A percentile compares a stretch with the other conserved stretches of the same genome.
These are phyloP conservation scores for Pyrrhoderma lamaoense DNA, from an alignment of 1,284 basidiomycete species.

Conservation along the genomic window DNA sequence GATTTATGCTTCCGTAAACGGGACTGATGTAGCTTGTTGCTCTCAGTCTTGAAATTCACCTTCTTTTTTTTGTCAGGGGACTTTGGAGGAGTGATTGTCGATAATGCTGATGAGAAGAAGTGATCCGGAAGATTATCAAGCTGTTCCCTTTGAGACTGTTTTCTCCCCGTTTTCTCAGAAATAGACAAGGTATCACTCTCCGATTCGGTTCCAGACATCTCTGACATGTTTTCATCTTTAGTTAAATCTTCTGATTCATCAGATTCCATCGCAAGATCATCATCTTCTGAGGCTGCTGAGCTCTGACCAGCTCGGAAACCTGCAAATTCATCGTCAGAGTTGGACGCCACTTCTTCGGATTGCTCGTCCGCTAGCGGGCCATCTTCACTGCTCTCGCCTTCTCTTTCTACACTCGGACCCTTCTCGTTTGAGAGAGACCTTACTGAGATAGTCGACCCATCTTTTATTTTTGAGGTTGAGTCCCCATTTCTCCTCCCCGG, in stretches of 20 bases:
- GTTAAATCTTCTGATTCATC: slow-evolving; percentile 2
- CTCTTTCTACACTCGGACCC: no score
- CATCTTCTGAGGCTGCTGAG: slow-evolving; percentile 6
- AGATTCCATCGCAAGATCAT: background rate
- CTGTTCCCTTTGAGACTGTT: background rate
- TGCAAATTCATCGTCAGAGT: background rate
- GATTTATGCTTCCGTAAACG: background rate
- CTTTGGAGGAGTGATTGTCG: background rate
- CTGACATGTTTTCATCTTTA: slow-evolving; percentile 1
- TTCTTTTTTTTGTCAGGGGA: background rate
- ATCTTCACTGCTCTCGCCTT: no score
- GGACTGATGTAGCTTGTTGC: background rate
- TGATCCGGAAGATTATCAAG: slow-evolving; percentile 16
- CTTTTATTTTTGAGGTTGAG: background rate
- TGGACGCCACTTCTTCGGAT: no score
- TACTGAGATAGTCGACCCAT: no score
- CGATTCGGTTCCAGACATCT: background rate
- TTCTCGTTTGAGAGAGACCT: no score
- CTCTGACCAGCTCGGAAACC: slow-evolving; percentile 11
- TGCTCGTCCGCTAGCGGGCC: no score
- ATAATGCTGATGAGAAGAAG: slow-evolving; percentile 13
- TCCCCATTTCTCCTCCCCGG: slow-evolving; percentile 17
- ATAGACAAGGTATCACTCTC: background rate
- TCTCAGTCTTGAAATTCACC: background rate
- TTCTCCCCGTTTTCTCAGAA: background rate